These are phyloP conservation scores for Gossypium bickii DNA, from an alignment of 345 rosid genomes.

Conservation along the genomic window DNA sequence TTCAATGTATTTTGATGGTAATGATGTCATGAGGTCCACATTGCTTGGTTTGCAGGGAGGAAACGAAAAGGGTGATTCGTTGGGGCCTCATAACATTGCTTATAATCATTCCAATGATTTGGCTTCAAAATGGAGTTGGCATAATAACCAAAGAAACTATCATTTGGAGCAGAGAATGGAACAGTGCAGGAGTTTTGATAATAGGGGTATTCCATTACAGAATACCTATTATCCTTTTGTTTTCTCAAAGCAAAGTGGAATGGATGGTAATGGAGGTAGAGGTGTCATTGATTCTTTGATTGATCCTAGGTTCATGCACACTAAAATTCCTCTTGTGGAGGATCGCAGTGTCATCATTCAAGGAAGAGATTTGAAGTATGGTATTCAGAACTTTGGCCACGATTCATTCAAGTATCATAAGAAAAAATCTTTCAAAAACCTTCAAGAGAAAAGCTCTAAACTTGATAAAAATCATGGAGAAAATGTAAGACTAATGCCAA, in stretches of 20 bases:
- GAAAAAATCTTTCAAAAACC: conserved; percentile 21
- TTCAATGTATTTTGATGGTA: conserved; percentile 24
- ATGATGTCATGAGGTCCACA: conserved; percentile 17
- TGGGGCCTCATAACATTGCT: conserved; percentile 26
- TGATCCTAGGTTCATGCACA: conserved; percentile 15
- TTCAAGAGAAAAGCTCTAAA: conserved; percentile 22
- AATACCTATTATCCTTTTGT: conserved; percentile 16
- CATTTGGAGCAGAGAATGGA: conserved; percentile 28
- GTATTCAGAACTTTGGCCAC: not conserved
- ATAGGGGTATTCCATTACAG: conserved; percentile 9
- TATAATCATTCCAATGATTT: conserved; percentile 21
- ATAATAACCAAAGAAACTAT: conserved; percentile 27
- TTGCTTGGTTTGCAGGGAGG: conserved; percentile 31
- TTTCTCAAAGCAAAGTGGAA: conserved; percentile 18
- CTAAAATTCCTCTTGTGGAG: conserved; percentile 13
- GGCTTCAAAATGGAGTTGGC: conserved; percentile 16
- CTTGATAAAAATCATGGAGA: conserved; percentile 22
- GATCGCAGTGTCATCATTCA: conserved; percentile 33
- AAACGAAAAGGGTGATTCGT: conserved; percentile 21
- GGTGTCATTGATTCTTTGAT: conserved; percentile 15
- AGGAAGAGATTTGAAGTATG: conserved; percentile 27
- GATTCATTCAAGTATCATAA: conserved; percentile 21
- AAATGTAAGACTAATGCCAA: conserved; percentile 20
- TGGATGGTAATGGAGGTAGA: conserved; percentile 23
- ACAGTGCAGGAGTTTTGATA: conserved; percentile 19